phyloP scores from a whole-genome alignment of 306 rosid genomes.

The Glycine latifolia region DNA sequence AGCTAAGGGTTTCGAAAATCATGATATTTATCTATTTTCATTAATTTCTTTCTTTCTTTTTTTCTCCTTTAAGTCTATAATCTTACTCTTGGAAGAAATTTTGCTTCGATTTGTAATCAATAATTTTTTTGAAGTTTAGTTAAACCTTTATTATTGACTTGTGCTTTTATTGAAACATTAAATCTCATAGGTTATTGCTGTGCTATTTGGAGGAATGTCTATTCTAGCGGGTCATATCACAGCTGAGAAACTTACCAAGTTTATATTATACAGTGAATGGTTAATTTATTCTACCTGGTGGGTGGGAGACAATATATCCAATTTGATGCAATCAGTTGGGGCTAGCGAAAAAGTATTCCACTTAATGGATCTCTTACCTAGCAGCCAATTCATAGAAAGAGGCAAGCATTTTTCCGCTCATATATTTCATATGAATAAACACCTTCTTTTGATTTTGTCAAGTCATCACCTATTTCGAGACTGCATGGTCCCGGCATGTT shows the following conservation, averaged over 20 bases:
- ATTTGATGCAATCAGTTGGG: constrained; percentile 97
- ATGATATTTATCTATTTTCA: neutral
- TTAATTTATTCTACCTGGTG: constrained; percentile 96
- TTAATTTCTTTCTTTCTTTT: neutral
- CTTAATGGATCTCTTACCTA: constrained; percentile 89
- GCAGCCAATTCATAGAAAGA: constrained; percentile 73
- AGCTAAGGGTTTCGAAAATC: constrained; percentile 29
- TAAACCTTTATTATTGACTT: constrained; percentile 49
- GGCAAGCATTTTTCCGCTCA: constrained; percentile 65
- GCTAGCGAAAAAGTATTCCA: constrained; percentile 97
- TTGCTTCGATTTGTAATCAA: constrained; percentile 18
- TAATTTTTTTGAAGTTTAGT: constrained; percentile 23
- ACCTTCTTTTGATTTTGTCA: constrained; percentile 34
- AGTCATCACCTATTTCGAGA: constrained; percentile 23
- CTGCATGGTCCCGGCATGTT: constrained; percentile 26
- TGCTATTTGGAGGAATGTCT: constrained; percentile 87
- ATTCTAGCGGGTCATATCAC: constrained; percentile 92
- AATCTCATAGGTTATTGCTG: constrained; percentile 76
- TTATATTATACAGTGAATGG: constrained; percentile 94
- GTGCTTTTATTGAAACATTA: constrained; percentile 41
- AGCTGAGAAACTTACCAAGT: constrained; percentile 94
- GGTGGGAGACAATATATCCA: constrained; percentile 95
- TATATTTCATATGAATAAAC: constrained; percentile 36
- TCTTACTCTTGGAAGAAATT: constrained; percentile 4
- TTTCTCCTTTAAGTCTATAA: constrained; percentile 25